phyloP scores from a whole-genome alignment of 441 rosid genomes.

The Arabidopsis hybrid region DNA sequence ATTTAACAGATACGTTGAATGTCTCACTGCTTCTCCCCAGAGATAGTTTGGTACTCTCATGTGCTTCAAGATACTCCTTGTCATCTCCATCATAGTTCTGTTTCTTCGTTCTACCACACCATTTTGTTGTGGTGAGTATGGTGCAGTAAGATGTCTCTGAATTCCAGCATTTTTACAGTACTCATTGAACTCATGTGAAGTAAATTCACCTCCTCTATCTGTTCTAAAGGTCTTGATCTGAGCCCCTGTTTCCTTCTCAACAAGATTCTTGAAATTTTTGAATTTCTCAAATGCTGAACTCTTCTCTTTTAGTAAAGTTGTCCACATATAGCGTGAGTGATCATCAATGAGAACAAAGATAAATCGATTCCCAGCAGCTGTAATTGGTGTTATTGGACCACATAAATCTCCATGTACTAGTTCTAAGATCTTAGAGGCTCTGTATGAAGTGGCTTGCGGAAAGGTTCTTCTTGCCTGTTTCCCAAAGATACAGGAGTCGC shows the following conservation, averaged over 20 bases:
- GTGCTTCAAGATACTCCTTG: not conserved
- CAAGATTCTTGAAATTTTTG: not conserved
- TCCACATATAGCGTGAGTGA: conserved; percentile 4
- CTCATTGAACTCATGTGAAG: not conserved
- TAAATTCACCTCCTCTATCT: too few species aligned
- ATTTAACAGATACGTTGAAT: too few species aligned
- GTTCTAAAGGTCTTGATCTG: not conserved
- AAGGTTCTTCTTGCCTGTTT: not conserved
- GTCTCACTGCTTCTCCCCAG: too few species aligned
- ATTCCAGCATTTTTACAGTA: not conserved
- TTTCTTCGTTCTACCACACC: not conserved
- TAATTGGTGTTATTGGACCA: too few species aligned
- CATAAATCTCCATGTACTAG: not conserved
- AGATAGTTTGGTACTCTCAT: too few species aligned
- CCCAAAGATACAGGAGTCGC: not conserved
- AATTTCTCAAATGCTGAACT: not conserved
- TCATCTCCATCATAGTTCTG: not conserved
- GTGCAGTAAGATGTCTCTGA: not conserved
- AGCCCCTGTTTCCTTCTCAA: not conserved
- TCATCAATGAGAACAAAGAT: too few species aligned
- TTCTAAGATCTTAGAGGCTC: not conserved
- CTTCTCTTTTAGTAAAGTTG: not conserved
- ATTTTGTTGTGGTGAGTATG: not conserved
- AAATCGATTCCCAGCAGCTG: too few species aligned
- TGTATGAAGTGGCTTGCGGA: not conserved